Conservation (phyloP, 179 eudicot genomes). For the Actinidia polygama region DNA sequence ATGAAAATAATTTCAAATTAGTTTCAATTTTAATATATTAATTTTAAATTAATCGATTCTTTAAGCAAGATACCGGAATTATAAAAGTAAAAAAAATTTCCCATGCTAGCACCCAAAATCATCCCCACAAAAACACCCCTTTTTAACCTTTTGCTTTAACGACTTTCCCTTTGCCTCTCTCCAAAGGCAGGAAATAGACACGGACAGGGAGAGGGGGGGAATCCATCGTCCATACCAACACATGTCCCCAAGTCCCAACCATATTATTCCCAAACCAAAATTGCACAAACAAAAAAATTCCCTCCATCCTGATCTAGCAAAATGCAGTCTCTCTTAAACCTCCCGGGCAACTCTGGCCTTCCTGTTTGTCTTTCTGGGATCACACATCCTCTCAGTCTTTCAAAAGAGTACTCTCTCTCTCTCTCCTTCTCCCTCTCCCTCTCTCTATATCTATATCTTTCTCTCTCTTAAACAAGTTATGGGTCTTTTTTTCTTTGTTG, state of each 20-base stretch:
- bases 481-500: neutral
- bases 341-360: constrained; percentile 30
- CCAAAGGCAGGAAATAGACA: neutral
- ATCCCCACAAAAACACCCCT: neutral
- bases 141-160: neutral
- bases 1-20: no score
- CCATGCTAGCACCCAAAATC: no score
- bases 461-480: neutral
- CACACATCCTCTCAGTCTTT: constrained; percentile 28
- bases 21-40: no score
- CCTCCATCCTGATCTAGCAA: neutral
- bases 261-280: neutral
- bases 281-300: neutral
- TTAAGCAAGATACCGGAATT: no score
- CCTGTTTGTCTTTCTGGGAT: constrained; percentile 42
- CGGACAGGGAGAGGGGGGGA: neutral
- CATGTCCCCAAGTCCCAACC: neutral
- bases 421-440: constrained; percentile 7
- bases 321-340: constrained; percentile 29
- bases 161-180: neutral
- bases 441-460: neutral
- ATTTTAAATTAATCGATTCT: no score
- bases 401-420: constrained; percentile 29
- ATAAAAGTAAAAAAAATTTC: no score
- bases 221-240: neutral